Evolutionary conservation across 2,329 filamentous ascomycete genomes (phyloP), one percentile per base, ranked within the genome.

Genomic region (Xylogone sp.): DNA sequence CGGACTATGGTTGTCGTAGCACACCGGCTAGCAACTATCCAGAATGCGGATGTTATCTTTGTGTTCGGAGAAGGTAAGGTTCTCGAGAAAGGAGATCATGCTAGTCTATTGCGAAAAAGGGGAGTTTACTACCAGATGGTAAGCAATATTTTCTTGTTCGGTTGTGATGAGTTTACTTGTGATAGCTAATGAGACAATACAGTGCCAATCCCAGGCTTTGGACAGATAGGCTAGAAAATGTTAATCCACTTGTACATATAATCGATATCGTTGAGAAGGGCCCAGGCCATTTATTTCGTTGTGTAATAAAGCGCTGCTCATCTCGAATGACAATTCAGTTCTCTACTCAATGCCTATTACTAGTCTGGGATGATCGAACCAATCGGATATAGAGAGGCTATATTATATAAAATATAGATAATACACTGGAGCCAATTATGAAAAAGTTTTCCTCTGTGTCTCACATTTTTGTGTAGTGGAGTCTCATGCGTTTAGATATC

Each of bases 1-100:
- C 88, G 88, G 54, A 84, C 89, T 2, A 90, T 88, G 59, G 74
- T 94, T 2, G 87, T 87, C 2, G 87, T 94, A 10, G 89, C 89
- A 1, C 89, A 93, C 65, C 76, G 88, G 13, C 73, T 93, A 46
- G 85, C 85, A 0, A 93, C 87, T 12, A 83, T 92, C 19, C 87
- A 88, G 66, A 86, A 91, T 59, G 87, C 88, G 1, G 84, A 92
- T 20, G 39, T 49, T 12, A 51, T 51, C 13, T 51, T 51, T 42
- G 49, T 51, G 8, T n/a, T 51, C 18, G 45, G 49, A 1, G 49
- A 51, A 13, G 49, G 49, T 3, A 48, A 42, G 22, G 45, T 51
- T 3, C 18, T 48, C 13, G 49, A 51, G 29, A 46, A 27, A 16
- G 49, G 49, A 13, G 44, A 46, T 39, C 49, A 51, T 48, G 19